phyloP scores from a whole-genome alignment of 805 yeast genomes.

The Teunomyces barrocoloradensis region DNA sequence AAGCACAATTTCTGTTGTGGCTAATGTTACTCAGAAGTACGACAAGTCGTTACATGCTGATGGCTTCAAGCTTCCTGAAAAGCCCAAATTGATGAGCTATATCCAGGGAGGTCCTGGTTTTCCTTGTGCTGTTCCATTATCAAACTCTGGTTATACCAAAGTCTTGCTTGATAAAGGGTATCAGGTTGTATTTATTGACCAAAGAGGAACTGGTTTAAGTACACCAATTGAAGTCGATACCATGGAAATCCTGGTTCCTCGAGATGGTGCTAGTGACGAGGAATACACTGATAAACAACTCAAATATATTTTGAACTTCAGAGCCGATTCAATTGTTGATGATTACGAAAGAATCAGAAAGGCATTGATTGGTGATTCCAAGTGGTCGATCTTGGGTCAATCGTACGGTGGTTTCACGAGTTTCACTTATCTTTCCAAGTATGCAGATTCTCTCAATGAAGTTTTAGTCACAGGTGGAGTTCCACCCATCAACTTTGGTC shows the following conservation, averaged over 20 bases:
- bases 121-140: constrained; percentile 38
- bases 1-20: constrained; percentile 20
- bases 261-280: constrained; percentile 13
- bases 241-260: constrained; percentile 16
- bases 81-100: constrained; percentile 38
- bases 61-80: constrained; percentile 21
- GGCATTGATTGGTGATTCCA: constrained; percentile 30
- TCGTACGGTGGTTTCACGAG: constrained; percentile 56
- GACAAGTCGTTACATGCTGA: constrained; percentile 17
- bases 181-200: constrained; percentile 49
- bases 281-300: constrained; percentile 26
- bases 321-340: constrained; percentile 53
- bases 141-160: constrained; percentile 36
- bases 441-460: constrained; percentile 39
- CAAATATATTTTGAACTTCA: constrained; percentile 41
- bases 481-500: constrained; percentile 47
- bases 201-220: constrained; percentile 61
- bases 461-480: constrained; percentile 57
- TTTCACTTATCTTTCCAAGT: constrained; percentile 48
- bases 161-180: constrained; percentile 40
- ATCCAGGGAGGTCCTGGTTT: constrained; percentile 60
- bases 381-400: constrained; percentile 56
- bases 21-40: constrained; percentile 33
- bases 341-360: constrained; percentile 49
- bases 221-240: constrained; percentile 41